phyloP scores from a whole-genome alignment of 2,329 filamentous ascomycete genomes.

The Fusarium xylarioides region DNA sequence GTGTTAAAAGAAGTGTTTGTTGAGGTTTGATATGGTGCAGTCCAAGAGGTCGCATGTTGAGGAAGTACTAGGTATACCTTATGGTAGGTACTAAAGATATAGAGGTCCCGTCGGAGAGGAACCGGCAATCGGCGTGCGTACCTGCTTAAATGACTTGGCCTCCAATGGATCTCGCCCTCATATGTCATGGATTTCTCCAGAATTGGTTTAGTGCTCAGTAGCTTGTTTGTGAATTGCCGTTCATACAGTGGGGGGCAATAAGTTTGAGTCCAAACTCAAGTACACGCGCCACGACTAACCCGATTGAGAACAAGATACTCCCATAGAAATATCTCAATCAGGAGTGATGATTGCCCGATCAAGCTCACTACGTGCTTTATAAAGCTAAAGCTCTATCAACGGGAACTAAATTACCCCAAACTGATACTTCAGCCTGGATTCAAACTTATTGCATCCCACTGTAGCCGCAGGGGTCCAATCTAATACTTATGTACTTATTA shows the following conservation, averaged over 20 bases:
- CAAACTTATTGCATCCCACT: too few relatives aligned
- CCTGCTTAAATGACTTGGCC: constrained; percentile 32
- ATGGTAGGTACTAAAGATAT: not conserved
- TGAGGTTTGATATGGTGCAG: constrained; percentile 1
- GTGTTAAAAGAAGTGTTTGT: not conserved
- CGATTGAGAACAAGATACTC: too few relatives aligned
- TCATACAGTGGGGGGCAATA: too few relatives aligned
- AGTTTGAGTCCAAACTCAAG: too few relatives aligned
- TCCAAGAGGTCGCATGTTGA: not conserved
- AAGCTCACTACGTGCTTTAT: too few relatives aligned
- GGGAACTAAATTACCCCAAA: too few relatives aligned
- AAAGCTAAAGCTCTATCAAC: too few relatives aligned
- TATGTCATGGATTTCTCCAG: constrained; percentile 29
- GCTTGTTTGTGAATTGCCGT: constrained; percentile 21
- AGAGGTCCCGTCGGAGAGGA: constrained; percentile 24
- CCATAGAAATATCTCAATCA: too few relatives aligned
- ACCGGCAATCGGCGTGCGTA: constrained; percentile 37
- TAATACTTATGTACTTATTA: not conserved
- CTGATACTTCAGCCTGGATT: too few relatives aligned
- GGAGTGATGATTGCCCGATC: too few relatives aligned
- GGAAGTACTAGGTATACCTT: not conserved
- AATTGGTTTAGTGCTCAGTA: not conserved
- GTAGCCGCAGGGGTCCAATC: constrained; percentile 23
- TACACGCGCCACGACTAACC: too few relatives aligned
- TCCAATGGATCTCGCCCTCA: constrained; percentile 16